Conservation (phyloP, 139 green algal species). For the Trebouxia sp. region DNA sequence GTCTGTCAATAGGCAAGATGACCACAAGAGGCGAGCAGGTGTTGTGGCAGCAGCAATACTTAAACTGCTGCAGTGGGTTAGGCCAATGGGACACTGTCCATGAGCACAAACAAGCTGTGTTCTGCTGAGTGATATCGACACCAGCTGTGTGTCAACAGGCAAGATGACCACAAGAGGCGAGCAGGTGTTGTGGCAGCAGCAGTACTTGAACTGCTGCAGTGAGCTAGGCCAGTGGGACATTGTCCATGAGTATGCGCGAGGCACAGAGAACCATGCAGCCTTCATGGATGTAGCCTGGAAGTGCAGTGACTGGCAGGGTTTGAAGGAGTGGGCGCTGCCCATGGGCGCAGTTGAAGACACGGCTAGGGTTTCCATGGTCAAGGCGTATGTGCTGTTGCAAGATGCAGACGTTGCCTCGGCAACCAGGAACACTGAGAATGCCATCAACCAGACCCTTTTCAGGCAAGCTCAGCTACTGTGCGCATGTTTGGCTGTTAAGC, state of each 20-base stretch:
- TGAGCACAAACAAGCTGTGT: neutral
- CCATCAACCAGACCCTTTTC: constrained; percentile 60
- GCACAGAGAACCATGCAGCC: constrained; percentile 73
- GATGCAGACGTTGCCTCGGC: constrained; percentile 65
- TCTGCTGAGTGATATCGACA: too few relatives aligned
- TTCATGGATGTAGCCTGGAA: constrained; percentile 82
- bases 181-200: constrained; percentile 79
- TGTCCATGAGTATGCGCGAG: constrained; percentile 77
- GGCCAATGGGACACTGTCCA: constrained; percentile 88
- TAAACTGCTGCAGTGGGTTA: constrained; percentile 76
- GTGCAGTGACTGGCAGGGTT: constrained; percentile 78
- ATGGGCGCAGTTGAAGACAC: constrained; percentile 70
- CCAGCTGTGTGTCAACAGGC: too few relatives aligned
- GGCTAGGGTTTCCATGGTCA: constrained; percentile 66
- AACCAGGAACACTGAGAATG: constrained; percentile 43
- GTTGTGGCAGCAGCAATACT: constrained; percentile 89
- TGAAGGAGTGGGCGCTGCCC: constrained; percentile 57
- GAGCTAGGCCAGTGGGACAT: constrained; percentile 95
- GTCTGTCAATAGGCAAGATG: constrained; percentile 4
- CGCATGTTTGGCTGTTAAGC: neutral
- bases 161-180: constrained; percentile 57
- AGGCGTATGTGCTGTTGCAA: constrained; percentile 74
- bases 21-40: constrained; percentile 67
- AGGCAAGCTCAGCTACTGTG: constrained; percentile 26
- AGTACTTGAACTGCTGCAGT: constrained; percentile 81